A percentile compares a stretch with the other conserved stretches of the same genome.
Evolutionary conservation across 495 filamentous ascomycete genomes (phyloP).

Genomic region (Aspergillus ellipticus): DNA sequence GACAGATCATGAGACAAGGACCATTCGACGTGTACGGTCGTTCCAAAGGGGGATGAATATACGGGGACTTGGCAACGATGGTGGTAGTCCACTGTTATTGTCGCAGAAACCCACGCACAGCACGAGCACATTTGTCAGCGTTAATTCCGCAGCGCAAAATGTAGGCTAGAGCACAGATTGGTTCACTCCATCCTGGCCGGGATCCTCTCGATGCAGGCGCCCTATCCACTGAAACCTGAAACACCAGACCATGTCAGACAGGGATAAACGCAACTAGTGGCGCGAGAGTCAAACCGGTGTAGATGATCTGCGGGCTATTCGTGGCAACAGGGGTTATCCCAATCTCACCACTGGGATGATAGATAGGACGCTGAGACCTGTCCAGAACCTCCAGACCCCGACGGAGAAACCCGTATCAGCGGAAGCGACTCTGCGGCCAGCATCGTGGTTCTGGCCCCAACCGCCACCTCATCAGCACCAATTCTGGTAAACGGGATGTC

Average conservation of each 20-base stretch:
- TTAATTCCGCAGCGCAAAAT: not conserved
- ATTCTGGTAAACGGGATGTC: not conserved
- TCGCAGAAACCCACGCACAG: not conserved
- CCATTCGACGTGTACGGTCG: not conserved
- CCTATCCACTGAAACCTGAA: not conserved
- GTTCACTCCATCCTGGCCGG: not conserved
- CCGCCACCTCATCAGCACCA: not conserved
- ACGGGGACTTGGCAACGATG: not conserved
- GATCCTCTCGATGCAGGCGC: not conserved
- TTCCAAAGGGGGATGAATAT: not conserved
- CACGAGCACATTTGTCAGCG: not conserved
- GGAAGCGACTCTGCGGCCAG: not conserved
- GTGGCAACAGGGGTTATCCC: not conserved
- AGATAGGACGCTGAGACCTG: not conserved
- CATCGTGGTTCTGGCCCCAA: not conserved
- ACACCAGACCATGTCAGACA: not conserved
- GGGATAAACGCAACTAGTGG: not conserved
- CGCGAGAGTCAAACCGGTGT: not conserved
- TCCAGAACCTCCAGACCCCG: not conserved
- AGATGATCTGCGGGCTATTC: conserved; percentile 3
- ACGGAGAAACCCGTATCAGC: not conserved
- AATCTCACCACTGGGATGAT: not conserved
- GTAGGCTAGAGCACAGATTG: not conserved
- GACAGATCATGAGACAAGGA: not conserved
- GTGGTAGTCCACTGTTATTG: not conserved